Evolutionary conservation across 768 basidiomycete species (phyloP).

Genomic region (Termitomyces titanicus): DNA sequence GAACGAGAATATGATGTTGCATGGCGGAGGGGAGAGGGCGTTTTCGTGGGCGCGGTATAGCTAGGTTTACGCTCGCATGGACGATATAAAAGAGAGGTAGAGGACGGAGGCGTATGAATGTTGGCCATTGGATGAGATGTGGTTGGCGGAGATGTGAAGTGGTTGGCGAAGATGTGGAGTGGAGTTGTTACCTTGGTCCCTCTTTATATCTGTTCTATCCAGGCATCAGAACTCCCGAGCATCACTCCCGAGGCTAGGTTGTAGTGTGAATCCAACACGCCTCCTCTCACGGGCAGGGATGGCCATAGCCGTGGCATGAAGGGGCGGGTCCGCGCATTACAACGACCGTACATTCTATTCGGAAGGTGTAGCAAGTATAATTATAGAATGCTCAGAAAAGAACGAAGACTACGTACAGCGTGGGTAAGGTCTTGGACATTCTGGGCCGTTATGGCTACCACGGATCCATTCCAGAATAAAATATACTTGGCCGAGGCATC

Average conservation of each 20-base stretch:
- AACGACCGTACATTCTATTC: constrained; percentile 10
- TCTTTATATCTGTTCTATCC: constrained; percentile 8
- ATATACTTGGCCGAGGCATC: constrained; percentile 6
- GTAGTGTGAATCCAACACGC: constrained; percentile 8
- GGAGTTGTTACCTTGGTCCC: neutral
- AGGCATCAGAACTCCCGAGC: constrained; percentile 10
- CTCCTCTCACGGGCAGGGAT: constrained; percentile 13
- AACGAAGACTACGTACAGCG: constrained; percentile 14
- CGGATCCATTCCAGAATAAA: constrained; percentile 11
- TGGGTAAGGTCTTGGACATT: neutral
- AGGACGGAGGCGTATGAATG: neutral
- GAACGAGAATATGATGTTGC: constrained; percentile 11
- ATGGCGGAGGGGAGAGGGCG: constrained; percentile 11
- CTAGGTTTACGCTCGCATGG: constrained; percentile 4
- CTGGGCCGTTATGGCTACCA: constrained; percentile 3
- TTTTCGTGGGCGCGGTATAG: constrained; percentile 11
- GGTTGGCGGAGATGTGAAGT: neutral
- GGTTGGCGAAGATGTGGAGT: neutral
- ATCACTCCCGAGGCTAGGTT: constrained; percentile 10
- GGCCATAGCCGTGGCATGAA: constrained; percentile 11
- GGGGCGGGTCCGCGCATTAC: constrained; percentile 14
- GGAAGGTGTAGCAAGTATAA: constrained; percentile 10
- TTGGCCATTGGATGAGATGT: neutral
- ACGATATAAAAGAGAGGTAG: neutral
- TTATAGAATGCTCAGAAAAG: constrained; percentile 9